These are phyloP conservation scores for Fusarium nelsonii DNA, from an alignment of 2,329 filamentous ascomycete species.

Conservation along the genomic window DNA sequence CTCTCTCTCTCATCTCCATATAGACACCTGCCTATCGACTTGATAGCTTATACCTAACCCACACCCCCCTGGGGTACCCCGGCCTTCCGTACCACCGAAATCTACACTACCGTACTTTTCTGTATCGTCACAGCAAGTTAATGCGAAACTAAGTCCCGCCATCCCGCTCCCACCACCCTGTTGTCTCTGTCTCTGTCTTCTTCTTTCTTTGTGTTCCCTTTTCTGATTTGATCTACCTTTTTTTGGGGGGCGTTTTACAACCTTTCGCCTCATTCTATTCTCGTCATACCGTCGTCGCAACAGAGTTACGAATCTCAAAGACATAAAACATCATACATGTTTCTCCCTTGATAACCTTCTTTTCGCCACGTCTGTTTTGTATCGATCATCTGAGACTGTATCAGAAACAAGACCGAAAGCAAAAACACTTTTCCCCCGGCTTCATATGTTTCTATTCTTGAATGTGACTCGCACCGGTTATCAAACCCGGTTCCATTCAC, in stretches of 20 bases:
- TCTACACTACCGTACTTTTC: slow-evolving; percentile 7
- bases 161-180: slow-evolving; percentile 26
- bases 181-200: neutral
- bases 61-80: slow-evolving; percentile 32
- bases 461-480: slow-evolving; percentile 36
- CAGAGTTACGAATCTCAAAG: slow-evolving; percentile 17
- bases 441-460: neutral
- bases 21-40: slow-evolving; percentile 23
- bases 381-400: neutral
- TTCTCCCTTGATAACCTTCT: neutral
- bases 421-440: neutral
- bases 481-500: slow-evolving; percentile 28
- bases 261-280: slow-evolving; percentile 3
- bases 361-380: slow-evolving; percentile 25
- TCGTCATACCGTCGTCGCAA: slow-evolving; percentile 29
- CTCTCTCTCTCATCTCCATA: slow-evolving; percentile 1
- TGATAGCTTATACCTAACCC: slow-evolving; percentile 7
- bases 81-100: slow-evolving; percentile 42
- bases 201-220: slow-evolving; percentile 1
- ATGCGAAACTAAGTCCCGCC: slow-evolving; percentile 28
- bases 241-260: neutral
- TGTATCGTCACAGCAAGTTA: slow-evolving; percentile 2
- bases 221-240: neutral
- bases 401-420: neutral
- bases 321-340: neutral